Conservation (phyloP, 306 rosid genomes). For the Pterocarpus santalinus region DNA sequence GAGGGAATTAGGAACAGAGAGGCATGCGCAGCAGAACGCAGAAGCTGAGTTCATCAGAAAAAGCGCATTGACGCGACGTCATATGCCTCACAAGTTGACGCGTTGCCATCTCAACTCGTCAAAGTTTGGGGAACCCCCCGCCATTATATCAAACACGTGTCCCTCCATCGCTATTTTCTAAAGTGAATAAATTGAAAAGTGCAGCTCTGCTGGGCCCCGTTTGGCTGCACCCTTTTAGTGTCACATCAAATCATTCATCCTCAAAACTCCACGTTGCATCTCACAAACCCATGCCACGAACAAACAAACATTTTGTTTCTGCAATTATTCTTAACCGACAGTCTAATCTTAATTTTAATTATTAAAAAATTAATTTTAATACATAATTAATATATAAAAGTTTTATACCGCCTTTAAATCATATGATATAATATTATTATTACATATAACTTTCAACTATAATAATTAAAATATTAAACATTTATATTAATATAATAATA, state of each 20-base stretch:
- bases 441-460: too few relatives aligned
- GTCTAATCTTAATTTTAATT: too few relatives aligned
- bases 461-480: too few relatives aligned
- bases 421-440: too few relatives aligned
- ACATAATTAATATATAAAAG: too few relatives aligned
- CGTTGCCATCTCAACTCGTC: not conserved
- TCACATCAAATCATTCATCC: slow-evolving; percentile 34
- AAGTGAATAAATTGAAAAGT: not conserved
- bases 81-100: not conserved
- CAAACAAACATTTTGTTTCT: not conserved
- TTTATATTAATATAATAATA: too few relatives aligned
- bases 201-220: not conserved
- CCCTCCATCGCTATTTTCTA: not conserved
- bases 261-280: not conserved
- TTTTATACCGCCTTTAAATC: too few relatives aligned
- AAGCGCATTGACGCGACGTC: not conserved
- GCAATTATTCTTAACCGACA: too few relatives aligned
- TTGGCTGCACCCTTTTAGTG: not conserved
- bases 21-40: too few relatives aligned
- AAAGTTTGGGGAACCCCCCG: not conserved
- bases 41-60: not conserved
- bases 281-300: not conserved
- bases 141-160: not conserved
- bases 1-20: too few relatives aligned
- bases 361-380: too few relatives aligned